Base-by-base conservation (phyloP, 164 flowering plant genomes). In the Kalanchoe fedtschenkoi region DNA sequence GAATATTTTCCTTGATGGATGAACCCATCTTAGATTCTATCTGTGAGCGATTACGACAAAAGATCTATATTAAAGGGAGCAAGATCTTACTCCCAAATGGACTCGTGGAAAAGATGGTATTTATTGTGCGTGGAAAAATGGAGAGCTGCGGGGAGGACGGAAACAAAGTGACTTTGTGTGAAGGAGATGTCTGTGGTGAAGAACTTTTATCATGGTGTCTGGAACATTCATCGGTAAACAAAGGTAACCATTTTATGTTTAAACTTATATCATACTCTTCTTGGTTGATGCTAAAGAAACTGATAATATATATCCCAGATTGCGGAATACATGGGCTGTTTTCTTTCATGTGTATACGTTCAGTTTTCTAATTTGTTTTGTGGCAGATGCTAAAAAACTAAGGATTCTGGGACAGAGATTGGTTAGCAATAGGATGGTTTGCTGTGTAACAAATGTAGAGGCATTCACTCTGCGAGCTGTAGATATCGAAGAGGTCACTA, bases 171-270 rank as follows among this genome's bases (percentile, higher is more conserved):
- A 66, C 77, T 19, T 70, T 87, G 62, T 71, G 76, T 44, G 96
- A 85, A 73, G 92, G 95, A 44, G 87, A 82, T 72, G 83, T 78
- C 42, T 82, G 87, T 64, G 97, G 97, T 6, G 97, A 88, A 66
- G 96, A 88, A 78, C 96, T 91, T 64, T 87, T 91, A 19, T 76
- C 83, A 29, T 85, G 91, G 92, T 88, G 84, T 75, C 89, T 91
- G 34, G 92, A 91, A 68, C 81, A 84, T 58, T 76, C 78, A 66
- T 70, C 88, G 0, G 69, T 74, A 60, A 74, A 74, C 70, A 82
- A 65, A 81, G 96, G 96, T 85, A 72, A 29, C 13, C 14, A 8
- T 34, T 17, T 34, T 5, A 10, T 22, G 51, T 47, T 22, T 29
- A 47, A 22, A 22, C 22, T 15, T 30, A 33, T 33, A 15, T 15